phyloP scores from a whole-genome alignment of 768 basidiomycete species.

The Omphalotus guepiniiformis region DNA sequence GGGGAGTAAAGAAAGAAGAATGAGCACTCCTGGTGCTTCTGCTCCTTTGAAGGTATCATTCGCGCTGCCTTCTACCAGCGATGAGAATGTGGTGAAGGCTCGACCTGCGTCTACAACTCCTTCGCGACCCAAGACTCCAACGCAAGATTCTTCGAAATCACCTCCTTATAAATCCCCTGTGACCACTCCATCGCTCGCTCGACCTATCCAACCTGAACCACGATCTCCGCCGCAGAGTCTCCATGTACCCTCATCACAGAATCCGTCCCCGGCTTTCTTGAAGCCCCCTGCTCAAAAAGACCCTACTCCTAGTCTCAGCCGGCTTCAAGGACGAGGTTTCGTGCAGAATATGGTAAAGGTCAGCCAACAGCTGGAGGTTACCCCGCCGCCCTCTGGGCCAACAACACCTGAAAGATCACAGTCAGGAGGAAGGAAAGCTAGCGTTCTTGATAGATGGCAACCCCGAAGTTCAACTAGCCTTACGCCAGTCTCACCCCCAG shows the following conservation, averaged over 20 bases:
- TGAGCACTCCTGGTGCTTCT: slow-evolving; percentile 39
- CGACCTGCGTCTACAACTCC: slow-evolving; percentile 11
- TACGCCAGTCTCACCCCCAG: slow-evolving; percentile 32
- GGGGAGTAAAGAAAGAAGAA: slow-evolving; percentile 44
- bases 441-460: slow-evolving; percentile 75
- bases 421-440: slow-evolving; percentile 35
- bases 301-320: slow-evolving; percentile 75
- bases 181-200: slow-evolving; percentile 41
- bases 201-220: slow-evolving; percentile 48
- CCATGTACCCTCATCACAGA: slow-evolving; percentile 37
- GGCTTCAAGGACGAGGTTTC: slow-evolving; percentile 81
- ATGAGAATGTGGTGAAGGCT: background rate
- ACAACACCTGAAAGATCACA: slow-evolving; percentile 28
- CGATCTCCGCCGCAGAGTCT: slow-evolving; percentile 40
- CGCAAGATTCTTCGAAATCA: background rate
- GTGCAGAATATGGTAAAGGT: slow-evolving; percentile 80
- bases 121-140: slow-evolving; percentile 11
- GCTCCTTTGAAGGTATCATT: background rate
- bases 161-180: slow-evolving; percentile 33
- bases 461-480: slow-evolving; percentile 26
- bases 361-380: slow-evolving; percentile 48
- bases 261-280: slow-evolving; percentile 56
- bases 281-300: slow-evolving; percentile 59
- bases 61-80: background rate
- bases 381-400: slow-evolving; percentile 28